Evolutionary conservation across 2,329 filamentous ascomycete species (phyloP), one percentile per base, ranked within the genome.

Genomic region (Cryphonectria nitschkei): DNA sequence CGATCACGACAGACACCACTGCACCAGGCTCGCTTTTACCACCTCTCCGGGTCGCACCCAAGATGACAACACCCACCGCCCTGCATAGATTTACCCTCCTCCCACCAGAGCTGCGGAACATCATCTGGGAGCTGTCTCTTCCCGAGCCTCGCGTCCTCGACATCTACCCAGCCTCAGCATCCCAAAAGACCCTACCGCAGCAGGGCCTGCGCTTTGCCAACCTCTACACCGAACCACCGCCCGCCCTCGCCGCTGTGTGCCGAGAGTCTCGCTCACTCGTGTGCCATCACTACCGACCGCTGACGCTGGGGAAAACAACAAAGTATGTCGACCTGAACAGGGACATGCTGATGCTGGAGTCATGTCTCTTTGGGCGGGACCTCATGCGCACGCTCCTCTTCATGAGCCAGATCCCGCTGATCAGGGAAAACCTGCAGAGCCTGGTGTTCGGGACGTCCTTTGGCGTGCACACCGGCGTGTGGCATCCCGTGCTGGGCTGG

Each of bases 381-480:
- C 78, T 85, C 29, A 79, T 84, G 72, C 83, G 84, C 58, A 82
- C 83, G 22, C 76, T 85, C 61, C 80, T 82, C 41, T 82, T 85
- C 65, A 80, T 85, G 75, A 81, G 81, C 74, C 82, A 84, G 75
- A 81, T 85, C 63, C 80, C 83, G 26, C 78, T 82, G 6, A 76
- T 85, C 43, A 79, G 82, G 39, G 81, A 83, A 68, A 79, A 78
- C 70, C 78, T 81, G 60, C 81, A 78, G 41, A 78, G 78, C 13
- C 77, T 85, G 26, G 84, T 84, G 1, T 78, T 85, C 4, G 84
- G 84, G 41, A 85, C 84, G 14, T 83, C 82, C 52, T 85, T 84
- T 76, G 83, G 83, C 61, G 69, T 84, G 58, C 81, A 84, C 72
- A 81, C 81, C 0, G 83, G 83, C 43, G 79, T 85, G 65, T 80